A percentile compares a stretch with the other conserved stretches of the same genome.
These are phyloP conservation scores for Gossypium schwendimanii DNA, from an alignment of 441 rosid genomes.

Conservation along the genomic window DNA sequence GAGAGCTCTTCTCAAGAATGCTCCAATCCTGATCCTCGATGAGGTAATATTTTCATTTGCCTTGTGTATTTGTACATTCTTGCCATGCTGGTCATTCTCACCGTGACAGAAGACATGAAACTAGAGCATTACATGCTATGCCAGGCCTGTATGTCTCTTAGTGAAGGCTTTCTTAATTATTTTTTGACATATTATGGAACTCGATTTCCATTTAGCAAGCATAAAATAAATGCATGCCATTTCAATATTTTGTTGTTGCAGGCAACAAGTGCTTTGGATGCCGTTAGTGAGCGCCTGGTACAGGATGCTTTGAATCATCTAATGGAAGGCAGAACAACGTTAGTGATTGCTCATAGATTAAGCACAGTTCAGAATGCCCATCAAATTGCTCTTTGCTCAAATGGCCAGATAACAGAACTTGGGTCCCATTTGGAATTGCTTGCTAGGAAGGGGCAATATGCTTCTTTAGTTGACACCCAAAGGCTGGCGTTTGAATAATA, in stretches of 20 bases:
- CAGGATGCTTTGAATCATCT: conserved; percentile 77
- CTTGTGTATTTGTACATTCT: not conserved
- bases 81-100: not conserved
- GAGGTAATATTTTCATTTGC: conserved; percentile 46
- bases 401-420: conserved; percentile 64
- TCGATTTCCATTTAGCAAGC: not conserved
- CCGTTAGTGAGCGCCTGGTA: conserved; percentile 75
- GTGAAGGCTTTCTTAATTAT: not conserved
- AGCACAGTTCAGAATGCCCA: conserved; percentile 91
- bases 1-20: conserved; percentile 75
- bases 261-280: conserved; percentile 95
- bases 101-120: not conserved
- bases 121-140: not conserved
- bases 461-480: conserved; percentile 75
- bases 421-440: conserved; percentile 77
- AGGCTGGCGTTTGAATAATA: conserved; percentile 79
- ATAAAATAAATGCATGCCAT: not conserved
- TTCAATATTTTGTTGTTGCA: conserved; percentile 20
- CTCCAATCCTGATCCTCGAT: conserved; percentile 77
- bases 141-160: not conserved
- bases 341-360: conserved; percentile 88
- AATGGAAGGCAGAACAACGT: conserved; percentile 79
- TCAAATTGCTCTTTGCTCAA: conserved; percentile 74
- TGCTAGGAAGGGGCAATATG: conserved; percentile 66
- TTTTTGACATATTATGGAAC: not conserved